phyloP scores from a whole-genome alignment of 2,329 filamentous ascomycete species.

The Fusarium ramigenum region DNA sequence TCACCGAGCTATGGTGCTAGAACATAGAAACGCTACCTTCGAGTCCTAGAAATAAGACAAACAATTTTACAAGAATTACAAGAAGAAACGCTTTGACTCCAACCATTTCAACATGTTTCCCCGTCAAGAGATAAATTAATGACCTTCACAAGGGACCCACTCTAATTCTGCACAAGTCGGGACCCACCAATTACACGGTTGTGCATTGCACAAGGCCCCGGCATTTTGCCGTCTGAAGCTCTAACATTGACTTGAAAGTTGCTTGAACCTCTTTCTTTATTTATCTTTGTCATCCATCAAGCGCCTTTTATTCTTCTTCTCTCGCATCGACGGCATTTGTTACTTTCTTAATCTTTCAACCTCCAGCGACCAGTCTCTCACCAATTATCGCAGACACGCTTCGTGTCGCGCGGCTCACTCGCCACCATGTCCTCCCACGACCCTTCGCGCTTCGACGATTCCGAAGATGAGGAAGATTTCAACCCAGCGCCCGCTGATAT shows the following conservation, averaged over 20 bases:
- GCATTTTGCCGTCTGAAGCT: constrained; percentile 35
- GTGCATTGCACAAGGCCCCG: constrained; percentile 22
- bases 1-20: not conserved
- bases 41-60: accelerated
- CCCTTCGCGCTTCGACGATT: constrained; percentile 64
- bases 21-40: not conserved
- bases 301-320: constrained; percentile 9
- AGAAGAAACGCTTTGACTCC: not conserved
- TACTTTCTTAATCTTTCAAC: constrained; percentile 11
- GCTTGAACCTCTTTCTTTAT: constrained; percentile 17
- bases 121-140: not conserved
- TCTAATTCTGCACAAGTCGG: not conserved
- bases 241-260: constrained; percentile 17
- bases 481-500: constrained; percentile 80
- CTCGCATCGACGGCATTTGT: not conserved
- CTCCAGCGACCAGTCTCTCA: not conserved
- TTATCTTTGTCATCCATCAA: constrained; percentile 37
- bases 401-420: constrained; percentile 33
- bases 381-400: constrained; percentile 23
- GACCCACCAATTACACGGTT: constrained; percentile 14
- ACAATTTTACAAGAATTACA: not conserved
- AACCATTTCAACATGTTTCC: not conserved
- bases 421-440: constrained; percentile 58
- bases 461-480: constrained; percentile 87
- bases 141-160: not conserved